Base-by-base conservation (phyloP, 2,329 filamentous ascomycete species). In the Bipolaris oryzae region DNA sequence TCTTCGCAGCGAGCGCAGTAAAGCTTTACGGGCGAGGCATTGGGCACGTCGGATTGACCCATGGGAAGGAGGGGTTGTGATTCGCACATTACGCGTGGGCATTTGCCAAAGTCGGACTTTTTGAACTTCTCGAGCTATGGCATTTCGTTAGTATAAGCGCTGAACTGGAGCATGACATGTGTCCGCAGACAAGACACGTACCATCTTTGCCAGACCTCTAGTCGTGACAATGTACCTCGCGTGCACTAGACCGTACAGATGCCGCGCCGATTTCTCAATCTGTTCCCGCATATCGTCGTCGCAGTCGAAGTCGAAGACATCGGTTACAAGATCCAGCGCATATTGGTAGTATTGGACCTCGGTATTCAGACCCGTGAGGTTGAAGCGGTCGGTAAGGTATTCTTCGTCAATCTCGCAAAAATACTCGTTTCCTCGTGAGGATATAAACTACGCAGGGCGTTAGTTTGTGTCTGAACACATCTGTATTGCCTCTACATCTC, bases 341-440 rank as follows among this genome's bases (percentile, higher is more conserved):
- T 99, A 97, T 78, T 99, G 95, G 73, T 99, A 99, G 82, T 98
- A 97, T 73, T 96, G 91, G 13, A 99, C 95, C 76, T 99, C 95
- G 34, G 92, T 94, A 79, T 98, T 97, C 48, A 99, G 85, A 35
- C 95, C 95, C 0, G 95, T 99, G 60, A 99, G 83, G 79, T 99
- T 99, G 85, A 99, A 99, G 48, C 95, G 89, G 77, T 99, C 95
- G 49, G 93, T 98, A 44, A 99, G 85, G 78, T 99, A 99, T 72
- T 99, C 95, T 77, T 99, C 95, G 78, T 99, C 95, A 71, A 99
- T 98, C 76, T 99, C 95, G 85, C 95, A 99, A 73, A 98, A 99
- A 80, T 99, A 99, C 77, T 99, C 95, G 79, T 99, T 98, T 64
- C 95, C 95, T 53, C 95, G 87, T 5, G 93, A 96, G 4, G 94